These are phyloP conservation scores for Eucalyptus tenuipes DNA, from an alignment of 345 rosid species.

Conservation along the genomic window DNA sequence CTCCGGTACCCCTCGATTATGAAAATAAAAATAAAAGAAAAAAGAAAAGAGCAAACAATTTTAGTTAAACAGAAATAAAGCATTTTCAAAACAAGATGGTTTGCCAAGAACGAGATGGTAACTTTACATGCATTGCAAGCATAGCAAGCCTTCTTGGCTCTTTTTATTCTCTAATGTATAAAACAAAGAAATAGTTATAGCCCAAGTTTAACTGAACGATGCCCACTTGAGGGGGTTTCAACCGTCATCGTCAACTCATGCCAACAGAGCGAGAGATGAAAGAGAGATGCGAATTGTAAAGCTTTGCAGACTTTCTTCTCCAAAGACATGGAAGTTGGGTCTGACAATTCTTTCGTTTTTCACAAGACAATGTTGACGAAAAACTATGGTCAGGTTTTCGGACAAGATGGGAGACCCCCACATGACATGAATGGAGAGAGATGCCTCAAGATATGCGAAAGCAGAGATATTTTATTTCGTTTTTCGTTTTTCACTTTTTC, in stretches of 20 bases:
- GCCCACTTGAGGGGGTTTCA: neutral
- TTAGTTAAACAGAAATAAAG: neutral
- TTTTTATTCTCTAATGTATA: neutral
- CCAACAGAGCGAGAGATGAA: neutral
- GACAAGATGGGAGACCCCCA: neutral
- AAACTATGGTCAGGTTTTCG: neutral
- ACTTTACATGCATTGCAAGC: neutral
- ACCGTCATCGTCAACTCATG: neutral
- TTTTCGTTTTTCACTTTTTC: neutral
- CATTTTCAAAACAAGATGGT: neutral
- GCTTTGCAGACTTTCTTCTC: neutral
- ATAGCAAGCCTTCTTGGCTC: neutral
- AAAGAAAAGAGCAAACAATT: neutral
- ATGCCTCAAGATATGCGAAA: neutral
- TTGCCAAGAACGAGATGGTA: neutral
- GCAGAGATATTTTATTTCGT: neutral
- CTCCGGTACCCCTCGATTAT: neutral
- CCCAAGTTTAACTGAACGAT: neutral
- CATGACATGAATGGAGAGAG: neutral
- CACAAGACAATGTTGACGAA: neutral
- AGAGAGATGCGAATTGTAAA: neutral
- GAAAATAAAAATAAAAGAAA: accelerated
- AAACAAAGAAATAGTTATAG: neutral
- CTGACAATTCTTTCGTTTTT: neutral
- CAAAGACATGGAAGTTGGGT: neutral